Base-by-base conservation (phyloP, 2,329 filamentous ascomycete species). In the Monilinia vaccinii-corymbosi region DNA sequence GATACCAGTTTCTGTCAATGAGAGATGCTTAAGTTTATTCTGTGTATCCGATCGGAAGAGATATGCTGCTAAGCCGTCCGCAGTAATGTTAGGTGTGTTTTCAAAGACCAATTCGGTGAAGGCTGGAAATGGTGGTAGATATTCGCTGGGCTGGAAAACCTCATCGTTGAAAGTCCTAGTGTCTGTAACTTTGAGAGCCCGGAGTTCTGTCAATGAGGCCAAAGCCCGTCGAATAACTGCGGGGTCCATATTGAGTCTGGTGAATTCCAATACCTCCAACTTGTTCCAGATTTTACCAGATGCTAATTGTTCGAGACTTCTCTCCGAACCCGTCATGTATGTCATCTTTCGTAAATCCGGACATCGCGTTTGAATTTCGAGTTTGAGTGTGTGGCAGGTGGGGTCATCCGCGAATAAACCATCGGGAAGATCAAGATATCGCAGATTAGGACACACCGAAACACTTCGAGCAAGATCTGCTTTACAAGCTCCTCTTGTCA, bases 341-440 rank as follows among this genome's bases (percentile, higher is more conserved):
- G 83, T 87, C 90, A 96, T 97, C 75, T 94, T 94, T 65, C 91
- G 83, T 59, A 97, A 79, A 70, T 93, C 85, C 13, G 87, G 84
- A 72, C 93, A 97, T 55, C 89, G 81, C 25, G 85, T 87, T 75
- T 96, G 88, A 28, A 97, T 78, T 73, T 96, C 92, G 67, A 94
- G 83, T 63, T 90, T 86, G 65, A 97, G 77, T 1, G 88, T 85
- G 58, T 86, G 76, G 68, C 88, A 95, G 34, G 82, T 80, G 4
- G 84, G 77, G 63, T 97, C 92, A 69, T 94, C 92, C 56, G 81
- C 84, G 75, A 86, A 97, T 72, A 96, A 83, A 53, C 91, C 92
- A 65, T 94, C 88, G 5, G 93, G 93, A 9, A 97, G 80, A 73
- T 97, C 93, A 66, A 96, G 87, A 72, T 94, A 97, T 72, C 84